Evolutionary conservation across 169 alveolate species (phyloP), one percentile per base, ranked within the genome.

Genomic region (Plasmodium berghei): DNA sequence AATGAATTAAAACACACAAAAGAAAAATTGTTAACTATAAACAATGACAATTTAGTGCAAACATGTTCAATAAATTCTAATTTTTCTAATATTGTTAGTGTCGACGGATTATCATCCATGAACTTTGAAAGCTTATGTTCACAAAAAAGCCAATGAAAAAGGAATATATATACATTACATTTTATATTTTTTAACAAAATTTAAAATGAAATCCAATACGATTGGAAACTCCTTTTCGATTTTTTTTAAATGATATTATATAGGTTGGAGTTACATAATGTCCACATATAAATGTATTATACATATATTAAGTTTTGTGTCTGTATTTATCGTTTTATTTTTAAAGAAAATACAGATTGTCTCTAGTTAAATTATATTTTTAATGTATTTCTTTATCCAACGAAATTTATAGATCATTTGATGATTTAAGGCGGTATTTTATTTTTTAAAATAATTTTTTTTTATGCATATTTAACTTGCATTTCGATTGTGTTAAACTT

Each of bases 41-140:
- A 66, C 20, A 62, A 77, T 77, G 89, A 77, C 3, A 48, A 66
- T 46, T 77, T 77, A 69, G 46, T 77, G 18, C 59, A 62, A 20
- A 77, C 89, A 5, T 77, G 56, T 45, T 77, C 89, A 18, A 77
- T 77, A 20, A 77, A 77, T 64, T 77, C 89, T 6, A 77, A 77
- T 45, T 49, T 77, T 20, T 77, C 89, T 12, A 74, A 74, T 42
- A 26, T 48, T n/a, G 56, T 77, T 9, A 77, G 89, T 45, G 75
- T 22, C 34, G 89, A 77, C 9, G 89, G 77, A 42, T 9, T 77
- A 8, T 77, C 89, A 12, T 61, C 87, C 52, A 63, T 77, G 52
- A 77, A 77, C 52, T 49, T 63, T 40, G 89, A 77, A 56, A 77
- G 77, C 45, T 71, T 63, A 20, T 55, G 89, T 77, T 77, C 89